Evolutionary conservation across 805 yeast genomes (phyloP).

Genomic region (Lachancea thermotolerans): DNA sequence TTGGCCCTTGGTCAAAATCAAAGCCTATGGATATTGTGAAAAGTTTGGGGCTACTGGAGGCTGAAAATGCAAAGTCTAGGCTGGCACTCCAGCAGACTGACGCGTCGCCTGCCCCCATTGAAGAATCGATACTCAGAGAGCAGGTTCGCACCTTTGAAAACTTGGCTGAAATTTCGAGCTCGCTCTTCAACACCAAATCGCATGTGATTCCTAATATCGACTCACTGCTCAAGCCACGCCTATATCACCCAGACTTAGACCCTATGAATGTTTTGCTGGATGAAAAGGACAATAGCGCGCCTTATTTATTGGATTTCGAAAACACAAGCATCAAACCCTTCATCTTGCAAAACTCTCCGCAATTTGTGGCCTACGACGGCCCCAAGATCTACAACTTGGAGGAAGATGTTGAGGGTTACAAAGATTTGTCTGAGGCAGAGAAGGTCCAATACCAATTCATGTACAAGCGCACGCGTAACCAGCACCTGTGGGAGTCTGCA

Average conservation of each 20-base stretch:
- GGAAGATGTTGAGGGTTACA: conserved; percentile 68
- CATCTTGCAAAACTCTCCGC: conserved; percentile 69
- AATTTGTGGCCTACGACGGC: conserved; percentile 81
- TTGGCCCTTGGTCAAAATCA: conserved; percentile 71
- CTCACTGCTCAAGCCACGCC: conserved; percentile 63
- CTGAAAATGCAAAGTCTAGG: conserved; percentile 51
- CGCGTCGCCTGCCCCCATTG: conserved; percentile 39
- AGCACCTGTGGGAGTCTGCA: conserved; percentile 77
- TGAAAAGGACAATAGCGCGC: conserved; percentile 33
- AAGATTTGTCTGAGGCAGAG: conserved; percentile 60
- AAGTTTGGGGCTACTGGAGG: conserved; percentile 59
- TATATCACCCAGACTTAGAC: conserved; percentile 77
- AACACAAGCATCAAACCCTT: conserved; percentile 76
- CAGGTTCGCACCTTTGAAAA: conserved; percentile 59
- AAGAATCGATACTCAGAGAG: conserved; percentile 39
- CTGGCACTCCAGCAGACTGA: conserved; percentile 50
- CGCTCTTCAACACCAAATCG: conserved; percentile 47
- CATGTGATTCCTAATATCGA: conserved; percentile 53
- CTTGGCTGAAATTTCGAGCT: conserved; percentile 48
- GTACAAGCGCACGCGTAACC: conserved; percentile 85
- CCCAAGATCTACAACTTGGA: conserved; percentile 73
- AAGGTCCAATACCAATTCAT: conserved; percentile 79
- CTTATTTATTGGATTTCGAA: conserved; percentile 75
- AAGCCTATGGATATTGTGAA: conserved; percentile 55
- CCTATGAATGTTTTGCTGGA: conserved; percentile 74